These are phyloP conservation scores for Hypoxylon sp. DNA, from an alignment of 2,329 filamentous ascomycete genomes.

Conservation along the genomic window DNA sequence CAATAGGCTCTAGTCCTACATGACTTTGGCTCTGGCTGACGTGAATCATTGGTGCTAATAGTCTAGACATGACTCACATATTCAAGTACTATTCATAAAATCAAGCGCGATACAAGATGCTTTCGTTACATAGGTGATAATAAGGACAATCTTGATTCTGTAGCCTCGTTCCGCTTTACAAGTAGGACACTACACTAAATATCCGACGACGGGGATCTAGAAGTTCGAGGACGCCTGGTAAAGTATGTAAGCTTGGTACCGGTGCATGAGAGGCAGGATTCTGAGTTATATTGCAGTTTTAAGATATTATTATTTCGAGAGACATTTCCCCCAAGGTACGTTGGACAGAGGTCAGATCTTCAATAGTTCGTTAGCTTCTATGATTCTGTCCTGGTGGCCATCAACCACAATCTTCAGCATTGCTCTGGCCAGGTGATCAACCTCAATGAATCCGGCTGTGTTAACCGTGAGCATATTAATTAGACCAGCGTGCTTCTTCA, in stretches of 20 bases:
- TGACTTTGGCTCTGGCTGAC: neutral
- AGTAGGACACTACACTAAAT: neutral
- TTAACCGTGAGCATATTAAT: conserved; percentile 48
- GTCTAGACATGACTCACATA: neutral
- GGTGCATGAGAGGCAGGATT: too few relatives aligned
- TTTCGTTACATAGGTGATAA: neutral
- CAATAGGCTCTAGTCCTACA: neutral
- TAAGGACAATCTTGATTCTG: neutral
- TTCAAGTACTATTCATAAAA: neutral
- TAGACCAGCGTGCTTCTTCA: conserved; percentile 45
- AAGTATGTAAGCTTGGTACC: too few relatives aligned
- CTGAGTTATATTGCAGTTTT: too few relatives aligned
- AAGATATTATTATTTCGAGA: too few relatives aligned
- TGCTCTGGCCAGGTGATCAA: conserved; percentile 53
- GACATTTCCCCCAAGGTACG: neutral
- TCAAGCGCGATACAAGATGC: neutral
- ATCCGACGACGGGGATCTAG: too few relatives aligned
- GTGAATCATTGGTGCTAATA: neutral
- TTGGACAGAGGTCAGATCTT: conserved; percentile 21
- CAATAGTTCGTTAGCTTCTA: conserved; percentile 28
- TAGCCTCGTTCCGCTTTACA: neutral
- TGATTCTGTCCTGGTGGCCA: conserved; percentile 44
- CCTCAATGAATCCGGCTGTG: conserved; percentile 52
- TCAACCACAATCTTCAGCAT: conserved; percentile 55
- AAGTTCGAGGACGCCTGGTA: too few relatives aligned